Percentiles rank a stretch among this genome's conserved stretches.
Evolutionary conservation across 2,329 filamentous ascomycete species (phyloP).

Genomic region (Cercospora sp.): DNA sequence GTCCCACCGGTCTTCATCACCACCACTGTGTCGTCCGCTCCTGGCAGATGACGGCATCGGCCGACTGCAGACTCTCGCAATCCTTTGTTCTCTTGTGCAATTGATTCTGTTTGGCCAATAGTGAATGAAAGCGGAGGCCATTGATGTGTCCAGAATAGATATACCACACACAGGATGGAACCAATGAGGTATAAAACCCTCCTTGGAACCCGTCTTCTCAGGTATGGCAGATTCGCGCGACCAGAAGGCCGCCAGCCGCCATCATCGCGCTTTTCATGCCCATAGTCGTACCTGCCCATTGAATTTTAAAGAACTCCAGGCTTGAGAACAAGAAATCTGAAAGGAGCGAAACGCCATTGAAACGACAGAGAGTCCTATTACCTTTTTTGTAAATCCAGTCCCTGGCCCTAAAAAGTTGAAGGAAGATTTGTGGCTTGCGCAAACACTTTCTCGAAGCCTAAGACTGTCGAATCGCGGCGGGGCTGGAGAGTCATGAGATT

Average conservation of each 20-base stretch:
- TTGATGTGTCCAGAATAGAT: neutral
- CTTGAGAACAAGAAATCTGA: neutral
- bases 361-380: neutral
- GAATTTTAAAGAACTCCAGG: neutral
- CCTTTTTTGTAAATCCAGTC: neutral
- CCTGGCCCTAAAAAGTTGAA: neutral
- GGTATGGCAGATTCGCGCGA: neutral
- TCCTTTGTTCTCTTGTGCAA: neutral
- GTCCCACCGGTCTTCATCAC: conserved; percentile 46
- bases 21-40: conserved; percentile 54
- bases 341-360: neutral
- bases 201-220: neutral
- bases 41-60: conserved; percentile 28
- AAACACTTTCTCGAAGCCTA: neutral
- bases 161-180: neutral
- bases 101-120: neutral
- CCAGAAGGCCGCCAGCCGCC: neutral
- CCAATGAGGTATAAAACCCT: neutral
- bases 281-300: conserved; percentile 2
- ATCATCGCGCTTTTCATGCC: neutral
- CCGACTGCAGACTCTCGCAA: neutral
- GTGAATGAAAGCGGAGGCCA: neutral
- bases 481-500: neutral
- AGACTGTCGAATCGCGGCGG: neutral
- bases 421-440: conserved; percentile 5